phyloP scores from a whole-genome alignment of 495 filamentous ascomycete genomes.

The Penicillium coffeae region DNA sequence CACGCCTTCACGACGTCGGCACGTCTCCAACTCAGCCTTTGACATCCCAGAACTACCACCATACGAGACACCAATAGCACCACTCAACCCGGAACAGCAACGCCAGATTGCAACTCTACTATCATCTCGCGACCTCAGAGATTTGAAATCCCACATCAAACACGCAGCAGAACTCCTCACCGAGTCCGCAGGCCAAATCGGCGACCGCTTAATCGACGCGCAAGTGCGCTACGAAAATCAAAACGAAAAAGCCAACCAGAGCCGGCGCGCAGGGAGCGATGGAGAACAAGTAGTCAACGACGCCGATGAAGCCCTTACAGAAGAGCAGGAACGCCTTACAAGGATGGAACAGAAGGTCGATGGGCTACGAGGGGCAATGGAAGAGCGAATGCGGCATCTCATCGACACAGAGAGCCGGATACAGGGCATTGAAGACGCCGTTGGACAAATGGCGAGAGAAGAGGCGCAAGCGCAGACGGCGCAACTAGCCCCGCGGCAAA shows the following conservation, averaged over 20 bases:
- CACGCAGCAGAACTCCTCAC: constrained; percentile 36
- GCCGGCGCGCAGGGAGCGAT: not conserved
- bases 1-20: not conserved
- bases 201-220: constrained; percentile 41
- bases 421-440: constrained; percentile 25
- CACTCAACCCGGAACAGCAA: constrained; percentile 38
- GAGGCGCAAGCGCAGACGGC: constrained; percentile 9
- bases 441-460: constrained; percentile 33
- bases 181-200: constrained; percentile 43
- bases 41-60: constrained; percentile 44
- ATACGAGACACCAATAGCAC: constrained; percentile 55
- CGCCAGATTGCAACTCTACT: constrained; percentile 31
- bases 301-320: constrained; percentile 4
- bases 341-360: constrained; percentile 27
- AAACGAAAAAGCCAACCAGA: constrained; percentile 11
- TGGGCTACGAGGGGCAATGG: constrained; percentile 33
- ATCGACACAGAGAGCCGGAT: constrained; percentile 38
- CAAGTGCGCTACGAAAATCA: constrained; percentile 25
- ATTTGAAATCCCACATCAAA: constrained; percentile 33
- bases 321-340: constrained; percentile 24
- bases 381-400: constrained; percentile 33
- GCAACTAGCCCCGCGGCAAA: constrained; percentile 5
- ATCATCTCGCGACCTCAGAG: constrained; percentile 24
- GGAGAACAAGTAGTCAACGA: constrained; percentile 10
- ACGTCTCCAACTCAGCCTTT: not conserved